A percentile compares a stretch with the other conserved stretches of the same genome.
These are phyloP conservation scores for Cryomyces minteri DNA, from an alignment of 495 filamentous ascomycete genomes.

Conservation along the genomic window DNA sequence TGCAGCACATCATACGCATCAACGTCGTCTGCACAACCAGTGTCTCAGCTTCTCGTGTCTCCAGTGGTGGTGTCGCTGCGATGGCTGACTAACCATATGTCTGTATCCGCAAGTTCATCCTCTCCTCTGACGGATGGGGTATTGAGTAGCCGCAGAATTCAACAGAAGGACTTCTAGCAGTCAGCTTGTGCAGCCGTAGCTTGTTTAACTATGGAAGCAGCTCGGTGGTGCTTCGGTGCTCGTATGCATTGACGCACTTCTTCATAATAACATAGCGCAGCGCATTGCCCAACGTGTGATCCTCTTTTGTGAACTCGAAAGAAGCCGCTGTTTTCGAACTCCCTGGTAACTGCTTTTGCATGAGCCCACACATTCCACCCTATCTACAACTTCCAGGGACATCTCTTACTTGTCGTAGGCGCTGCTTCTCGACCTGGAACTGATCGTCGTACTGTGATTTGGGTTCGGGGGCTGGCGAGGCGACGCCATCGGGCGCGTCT, in stretches of 20 bases:
- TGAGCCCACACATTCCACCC: neutral
- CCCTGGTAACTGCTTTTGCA: conserved; percentile 36
- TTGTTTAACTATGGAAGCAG: neutral
- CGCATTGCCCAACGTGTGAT: conserved; percentile 90
- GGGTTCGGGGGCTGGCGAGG: neutral
- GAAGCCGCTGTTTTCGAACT: conserved; percentile 32
- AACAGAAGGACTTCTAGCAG: conserved; percentile 52
- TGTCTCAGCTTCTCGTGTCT: neutral
- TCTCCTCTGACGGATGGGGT: conserved; percentile 83
- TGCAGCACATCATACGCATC: conserved; percentile 69
- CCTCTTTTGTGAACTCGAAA: conserved; percentile 82
- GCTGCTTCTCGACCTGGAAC: conserved; percentile 5
- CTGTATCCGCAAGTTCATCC: conserved; percentile 95
- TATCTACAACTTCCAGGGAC: neutral
- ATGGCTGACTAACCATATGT: conserved; percentile 56
- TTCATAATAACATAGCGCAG: conserved; percentile 94
- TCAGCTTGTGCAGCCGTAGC: too few relatives aligned
- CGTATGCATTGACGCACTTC: conserved; percentile 41
- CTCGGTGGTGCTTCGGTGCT: neutral
- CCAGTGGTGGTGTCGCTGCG: neutral
- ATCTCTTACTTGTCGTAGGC: conserved; percentile 1
- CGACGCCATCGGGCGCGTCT: neutral
- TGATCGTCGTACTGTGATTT: neutral
- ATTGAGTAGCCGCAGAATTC: conserved; percentile 98
- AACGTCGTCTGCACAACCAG: conserved; percentile 41